Evolutionary conservation across 2,329 filamentous ascomycete species (phyloP).

Genomic region (Stylonectria norvegica): DNA sequence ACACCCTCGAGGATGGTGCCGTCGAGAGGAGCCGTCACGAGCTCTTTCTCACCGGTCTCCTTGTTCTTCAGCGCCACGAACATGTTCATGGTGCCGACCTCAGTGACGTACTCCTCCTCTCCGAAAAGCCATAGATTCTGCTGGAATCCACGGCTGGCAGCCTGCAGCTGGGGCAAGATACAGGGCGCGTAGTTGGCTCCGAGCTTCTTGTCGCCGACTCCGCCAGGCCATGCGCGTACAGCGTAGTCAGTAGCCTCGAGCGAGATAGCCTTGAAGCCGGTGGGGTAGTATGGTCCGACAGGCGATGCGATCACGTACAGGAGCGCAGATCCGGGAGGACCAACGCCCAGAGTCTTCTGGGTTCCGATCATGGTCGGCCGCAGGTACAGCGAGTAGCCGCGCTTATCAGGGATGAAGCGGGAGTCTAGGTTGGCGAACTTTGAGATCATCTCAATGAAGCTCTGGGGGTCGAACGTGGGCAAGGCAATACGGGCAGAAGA

Average conservation of each 20-base stretch:
- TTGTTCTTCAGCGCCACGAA: constrained; percentile 84
- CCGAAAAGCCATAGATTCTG: constrained; percentile 99
- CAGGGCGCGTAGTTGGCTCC: constrained; percentile 99
- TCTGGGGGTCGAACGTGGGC: constrained; percentile 74
- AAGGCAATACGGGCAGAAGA: constrained; percentile 88
- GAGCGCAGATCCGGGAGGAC: constrained; percentile 85
- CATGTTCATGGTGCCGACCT: constrained; percentile 99
- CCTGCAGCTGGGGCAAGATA: constrained; percentile 92
- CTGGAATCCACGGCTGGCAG: constrained; percentile 87
- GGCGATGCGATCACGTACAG: constrained; percentile 95
- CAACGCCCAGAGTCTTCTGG: constrained; percentile 88
- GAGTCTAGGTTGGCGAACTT: constrained; percentile 77
- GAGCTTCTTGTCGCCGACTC: constrained; percentile 96
- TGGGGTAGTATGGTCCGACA: constrained; percentile 96
- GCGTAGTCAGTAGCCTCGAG: constrained; percentile 96
- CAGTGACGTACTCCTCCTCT: constrained; percentile 91
- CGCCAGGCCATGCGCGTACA: constrained; percentile 94
- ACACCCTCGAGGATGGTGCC: constrained; percentile 96
- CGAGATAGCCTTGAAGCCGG: constrained; percentile 94
- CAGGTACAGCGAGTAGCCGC: constrained; percentile 92
- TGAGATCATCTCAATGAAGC: constrained; percentile 76
- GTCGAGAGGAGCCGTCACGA: constrained; percentile 92
- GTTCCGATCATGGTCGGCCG: constrained; percentile 97
- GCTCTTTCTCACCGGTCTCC: constrained; percentile 84
- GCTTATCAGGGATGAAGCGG: constrained; percentile 81